Evolutionary conservation across 768 basidiomycete genomes (phyloP), one percentile per base, ranked within the genome.

Genomic region (Tylopilus subfusipes): DNA sequence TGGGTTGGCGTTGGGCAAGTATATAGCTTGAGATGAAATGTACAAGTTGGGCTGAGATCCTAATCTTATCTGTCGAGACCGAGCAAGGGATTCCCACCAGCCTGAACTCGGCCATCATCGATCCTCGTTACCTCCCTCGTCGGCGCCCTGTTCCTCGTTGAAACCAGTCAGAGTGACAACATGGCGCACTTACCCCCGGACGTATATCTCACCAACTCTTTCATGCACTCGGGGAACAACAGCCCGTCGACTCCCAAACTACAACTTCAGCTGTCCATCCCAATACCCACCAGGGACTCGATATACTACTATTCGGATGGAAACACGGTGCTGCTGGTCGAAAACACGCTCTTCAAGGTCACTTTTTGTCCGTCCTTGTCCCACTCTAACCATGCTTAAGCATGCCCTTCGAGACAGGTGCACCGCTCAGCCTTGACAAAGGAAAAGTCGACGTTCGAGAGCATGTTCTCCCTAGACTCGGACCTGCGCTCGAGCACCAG

Each of bases 271-370:
- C 49, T 70, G 1, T 70, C 70, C 42, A 69, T 68, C 46, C 67
- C 67, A 19, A 70, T 70, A 53, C 69, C 69, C n/a, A 61, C 53
- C 47, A 68, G 71, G 39, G 76, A 80, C 49, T 58, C 69, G 1
- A 63, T 69, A 27, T 80, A 75, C 53, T 82, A 74, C 58, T 68
- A 69, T 44, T 68, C 68, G 0, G 69, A 68, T 52, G 78, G 76
- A 21, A 71, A 72, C 44, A 76, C 74, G 38, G 69, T 77, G 29
- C 59, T 83, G 1, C 71, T 75, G 30, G 75, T 81, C 14, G 72
- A 70, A 55, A 73, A 72, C 38, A 75, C 69, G 0, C 52, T 82
- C 19, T 82, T 82, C 72, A 80, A 79, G 73, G 82, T 82, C 60
- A 31, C 60, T 58, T 40, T 21, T 48, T 39, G 18, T 34, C 21